These are phyloP conservation scores for Wallacemonas rigidus DNA, from an alignment of 208 protist species.

Conservation along the genomic window DNA sequence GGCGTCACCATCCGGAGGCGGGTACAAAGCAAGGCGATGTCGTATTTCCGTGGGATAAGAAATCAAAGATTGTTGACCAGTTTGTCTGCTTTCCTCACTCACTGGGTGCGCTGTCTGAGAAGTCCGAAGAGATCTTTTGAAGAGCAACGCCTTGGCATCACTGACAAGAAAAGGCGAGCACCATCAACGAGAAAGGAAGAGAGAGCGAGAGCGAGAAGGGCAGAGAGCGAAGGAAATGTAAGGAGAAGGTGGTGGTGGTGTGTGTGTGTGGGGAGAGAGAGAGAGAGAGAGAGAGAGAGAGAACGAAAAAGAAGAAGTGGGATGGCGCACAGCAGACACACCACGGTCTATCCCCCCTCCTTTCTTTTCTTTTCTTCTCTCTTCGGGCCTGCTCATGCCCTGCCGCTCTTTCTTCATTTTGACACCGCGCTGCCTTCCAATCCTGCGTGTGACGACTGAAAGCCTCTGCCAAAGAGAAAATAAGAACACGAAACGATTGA, in stretches of 20 bases:
- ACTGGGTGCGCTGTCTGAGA: background rate
- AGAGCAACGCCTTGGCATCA: too few relatives aligned
- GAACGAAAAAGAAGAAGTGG: too few relatives aligned
- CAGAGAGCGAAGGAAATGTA: too few relatives aligned
- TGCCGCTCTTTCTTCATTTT: too few relatives aligned
- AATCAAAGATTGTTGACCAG: constrained; percentile 3
- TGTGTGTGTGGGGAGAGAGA: background rate
- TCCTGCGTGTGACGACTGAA: background rate
- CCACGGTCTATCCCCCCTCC: too few relatives aligned
- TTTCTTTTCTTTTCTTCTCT: too few relatives aligned
- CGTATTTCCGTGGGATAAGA: constrained; percentile 9
- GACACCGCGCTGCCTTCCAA: too few relatives aligned
- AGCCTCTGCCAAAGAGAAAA: background rate
- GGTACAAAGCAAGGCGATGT: background rate
- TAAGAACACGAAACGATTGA: background rate
- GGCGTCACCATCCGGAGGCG: background rate
- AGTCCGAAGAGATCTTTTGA: too few relatives aligned
- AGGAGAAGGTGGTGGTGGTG: too few relatives aligned
- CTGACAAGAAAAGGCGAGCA: background rate
- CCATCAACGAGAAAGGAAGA: constrained; percentile 2
- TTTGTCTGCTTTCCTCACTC: constrained; percentile 13
- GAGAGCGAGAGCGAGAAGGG: background rate
- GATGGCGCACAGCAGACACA: too few relatives aligned
- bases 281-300: background rate
- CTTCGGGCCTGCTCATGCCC: too few relatives aligned